Base-by-base conservation (phyloP, 2,329 filamentous ascomycete genomes). In the Diaporthe australafricana region DNA sequence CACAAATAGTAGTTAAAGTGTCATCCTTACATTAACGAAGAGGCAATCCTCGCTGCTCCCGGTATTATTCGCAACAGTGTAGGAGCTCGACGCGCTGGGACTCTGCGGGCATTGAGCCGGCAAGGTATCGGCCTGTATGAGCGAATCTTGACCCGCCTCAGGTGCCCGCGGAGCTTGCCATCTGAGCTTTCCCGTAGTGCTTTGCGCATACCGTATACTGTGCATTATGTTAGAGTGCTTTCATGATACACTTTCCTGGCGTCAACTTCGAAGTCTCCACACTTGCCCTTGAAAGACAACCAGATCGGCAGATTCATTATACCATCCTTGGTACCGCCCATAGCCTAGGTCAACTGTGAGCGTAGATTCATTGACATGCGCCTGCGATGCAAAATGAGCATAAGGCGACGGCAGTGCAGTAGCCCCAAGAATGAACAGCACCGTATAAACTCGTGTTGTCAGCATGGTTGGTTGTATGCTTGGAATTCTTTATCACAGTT, bases 101-200 rank as follows among this genome's bases (percentile, higher is more conserved):
- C 52, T 55, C 20, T 55, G 52, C 8, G 52, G 52, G 20, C 52
- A 55, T 17, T 55, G 52, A 32, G 52, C 27, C 32, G 52, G 52
- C 52, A 16, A 35, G 52, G 52, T 14, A 55, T 55, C 30, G 52
- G 52, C 52, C 20, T 55, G 30, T 55, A 35, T 55, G 2, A 55
- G 52, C 52, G 30, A 35, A n/a, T 35, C 30, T 20, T 20, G 7
- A 5, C n/a, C 5, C 30, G 5, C 20, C 1, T 55, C 52, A 11
- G 52, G 52, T 22, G 30, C 52, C 8, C 52, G 52, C n/a, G 52
- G 52, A 55, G 52, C 20, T 55, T 55, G 52, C 52, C 52, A 55
- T 35, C 52, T 55, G 4, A 55, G 52, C 0, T 55, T 55, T 35
- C 52, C 52, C 3, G 52, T 6, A 22, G 52, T 35, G 30, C 30